A percentile compares a stretch with the other conserved stretches of the same genome.
These are phyloP conservation scores for Andrographis paniculata DNA, from an alignment of 305 asterid species.

Conservation along the genomic window DNA sequence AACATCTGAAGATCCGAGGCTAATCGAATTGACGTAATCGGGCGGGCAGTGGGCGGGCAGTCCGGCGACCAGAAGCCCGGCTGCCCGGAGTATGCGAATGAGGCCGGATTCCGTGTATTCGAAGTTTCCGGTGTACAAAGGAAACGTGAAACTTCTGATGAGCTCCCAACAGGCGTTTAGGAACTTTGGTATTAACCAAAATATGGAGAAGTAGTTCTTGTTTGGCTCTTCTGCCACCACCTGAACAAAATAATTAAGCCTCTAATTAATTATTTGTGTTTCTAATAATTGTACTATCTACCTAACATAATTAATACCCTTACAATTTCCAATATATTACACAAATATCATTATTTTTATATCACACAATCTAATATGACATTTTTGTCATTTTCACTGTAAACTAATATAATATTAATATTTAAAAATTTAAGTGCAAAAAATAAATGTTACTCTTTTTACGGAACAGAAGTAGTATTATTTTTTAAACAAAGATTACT, in stretches of 20 bases:
- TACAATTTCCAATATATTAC: too few relatives aligned
- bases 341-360: too few relatives aligned
- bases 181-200: constrained; percentile 36
- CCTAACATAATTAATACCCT: too few relatives aligned
- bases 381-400: too few relatives aligned
- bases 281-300: too few relatives aligned
- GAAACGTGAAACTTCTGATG: constrained; percentile 34
- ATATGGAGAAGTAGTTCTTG: constrained; percentile 43
- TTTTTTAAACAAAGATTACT: too few relatives aligned
- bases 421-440: too few relatives aligned
- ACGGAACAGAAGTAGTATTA: not conserved
- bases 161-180: constrained; percentile 43
- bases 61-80: constrained; percentile 35
- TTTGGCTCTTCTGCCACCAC: constrained; percentile 43
- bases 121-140: constrained; percentile 21
- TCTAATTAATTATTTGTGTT: too few relatives aligned
- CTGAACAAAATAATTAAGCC: constrained; percentile 10
- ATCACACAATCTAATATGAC: too few relatives aligned
- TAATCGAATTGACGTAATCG: constrained; percentile 45
- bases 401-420: too few relatives aligned
- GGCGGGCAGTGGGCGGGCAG: constrained; percentile 45
- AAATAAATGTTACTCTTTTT: too few relatives aligned
- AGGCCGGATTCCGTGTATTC: constrained; percentile 35
- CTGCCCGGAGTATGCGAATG: constrained; percentile 22
- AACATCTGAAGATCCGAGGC: constrained; percentile 31